Evolutionary conservation across 2,329 filamentous ascomycete species (phyloP), one percentile per base, ranked within the genome.

Genomic region (Alternaria postmessia): DNA sequence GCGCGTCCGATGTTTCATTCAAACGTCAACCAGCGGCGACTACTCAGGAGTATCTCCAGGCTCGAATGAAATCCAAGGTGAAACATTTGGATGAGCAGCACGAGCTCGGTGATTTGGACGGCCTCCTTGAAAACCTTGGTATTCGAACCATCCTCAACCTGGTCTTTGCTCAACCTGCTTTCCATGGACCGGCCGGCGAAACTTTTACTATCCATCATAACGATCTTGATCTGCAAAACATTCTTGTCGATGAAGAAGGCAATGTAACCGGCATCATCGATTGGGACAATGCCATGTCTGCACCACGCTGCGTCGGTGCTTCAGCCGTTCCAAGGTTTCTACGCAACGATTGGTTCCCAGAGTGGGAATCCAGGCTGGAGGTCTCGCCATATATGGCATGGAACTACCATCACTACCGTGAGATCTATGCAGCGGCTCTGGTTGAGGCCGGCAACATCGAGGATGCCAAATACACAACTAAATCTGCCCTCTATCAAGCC

Each of bases 141-240:
- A 57, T 60, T 6, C 49, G 55, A 5, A 16, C 38, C 6, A 53
- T 63, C 12, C 28, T 63, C 16, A 30, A 39, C 7, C 30, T 48
- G 7, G 41, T 61, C 7, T 22, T 54, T 11, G 20, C 38, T 22
- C 7, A 18, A 28, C 24, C 49, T n/a, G 49, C 38, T 14, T 58
- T 57, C 44, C 30, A 52, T 7, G 26, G 18, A 24, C 54, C 16
- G 18, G 12, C 42, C 12, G 22, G 57, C 0, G 67, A 71, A 22
- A 62, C 66, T 1, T 74, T 74, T 32, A 49, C 62, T 0, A 58
- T 72, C 2, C 52, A 39, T 0, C 69, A 72, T 46, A 28, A 59
- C 3, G 70, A 74, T 43, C 64, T 74, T 6, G 58, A 70, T 30
- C 49, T 62, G 7, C 65, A 73, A 18, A 74, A 74, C 57, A 68